These are phyloP conservation scores for Triglochin maritima DNA, from an alignment of 106 monocot species.

Conservation along the genomic window DNA sequence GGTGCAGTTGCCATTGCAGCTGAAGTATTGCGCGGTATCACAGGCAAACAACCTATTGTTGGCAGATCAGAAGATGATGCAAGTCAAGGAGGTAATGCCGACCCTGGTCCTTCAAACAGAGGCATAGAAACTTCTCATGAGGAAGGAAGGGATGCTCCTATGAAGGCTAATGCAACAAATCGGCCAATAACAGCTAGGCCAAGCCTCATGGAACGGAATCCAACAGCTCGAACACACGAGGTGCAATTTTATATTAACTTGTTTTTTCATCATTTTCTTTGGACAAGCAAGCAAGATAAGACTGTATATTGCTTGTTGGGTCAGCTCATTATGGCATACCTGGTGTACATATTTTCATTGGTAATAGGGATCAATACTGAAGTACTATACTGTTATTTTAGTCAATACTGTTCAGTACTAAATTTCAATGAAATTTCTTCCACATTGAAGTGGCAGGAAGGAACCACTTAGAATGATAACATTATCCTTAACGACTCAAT, in stretches of 20 bases:
- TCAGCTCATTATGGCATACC: background rate
- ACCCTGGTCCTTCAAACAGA: background rate
- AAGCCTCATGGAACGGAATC: slow-evolving; percentile 44
- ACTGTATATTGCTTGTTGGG: background rate
- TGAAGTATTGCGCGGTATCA: slow-evolving; percentile 6
- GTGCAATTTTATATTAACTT: slow-evolving; percentile 7
- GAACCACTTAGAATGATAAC: too few species aligned
- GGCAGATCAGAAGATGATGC: slow-evolving; percentile 6
- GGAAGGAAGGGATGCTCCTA: background rate
- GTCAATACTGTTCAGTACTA: background rate
- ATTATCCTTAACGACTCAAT: too few species aligned
- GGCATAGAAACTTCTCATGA: background rate
- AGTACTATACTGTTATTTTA: too few species aligned
- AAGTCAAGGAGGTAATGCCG: background rate
- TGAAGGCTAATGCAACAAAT: background rate
- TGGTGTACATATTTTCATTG: too few species aligned
- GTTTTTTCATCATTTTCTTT: background rate
- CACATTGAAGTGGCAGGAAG: too few species aligned
- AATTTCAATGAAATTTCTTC: background rate
- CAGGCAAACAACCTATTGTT: background rate
- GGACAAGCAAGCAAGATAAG: background rate
- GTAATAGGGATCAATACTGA: too few species aligned
- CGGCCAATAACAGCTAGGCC: background rate
- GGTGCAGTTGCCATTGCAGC: slow-evolving; percentile 19
- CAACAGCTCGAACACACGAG: slow-evolving; percentile 40